Base-by-base conservation (phyloP, 352 stramenopile species). In the Peronospora tabacina region DNA sequence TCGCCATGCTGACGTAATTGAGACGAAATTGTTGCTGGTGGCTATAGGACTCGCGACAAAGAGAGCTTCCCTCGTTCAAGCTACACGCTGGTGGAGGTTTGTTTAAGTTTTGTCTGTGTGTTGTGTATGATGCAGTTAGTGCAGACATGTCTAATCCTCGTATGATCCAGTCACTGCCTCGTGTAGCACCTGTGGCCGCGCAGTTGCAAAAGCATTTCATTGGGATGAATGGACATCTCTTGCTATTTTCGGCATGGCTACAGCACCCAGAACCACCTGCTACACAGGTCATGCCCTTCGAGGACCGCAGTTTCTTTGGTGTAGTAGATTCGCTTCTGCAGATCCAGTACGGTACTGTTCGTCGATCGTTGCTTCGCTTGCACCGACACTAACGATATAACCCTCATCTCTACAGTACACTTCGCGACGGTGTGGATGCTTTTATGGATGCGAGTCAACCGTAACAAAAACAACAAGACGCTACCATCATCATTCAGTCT, bases 61-160 rank as follows among this genome's bases (percentile, higher is more conserved):
- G 78, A 90, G 15, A 90, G 78, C 52, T 90, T 87, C 46, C 78
- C 78, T 0, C 72, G 75, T 13, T 90, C 78, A 2, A 85, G 72
- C 35, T 90, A 87, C 58, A 90, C 78, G 13, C 52, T 75, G 45
- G 50, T 86, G n/a, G 63, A 84, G 43, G 78, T 86, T 50, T 40
- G 2, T 15, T 2, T 20, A 8, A 17, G 7, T 5, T 30, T 0
- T 6, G 5, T 20, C 44, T 22, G 4, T n/a, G 7, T 22, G 13
- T 9, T 15, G 16, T 3, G n/a, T n/a, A n/a, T 37, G 16, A 11
- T 24, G 43, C 6, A 41, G 7, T 15, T 7, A 19, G n/a, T 41
- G 35, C 17, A 20, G 11, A 8, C 8, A 20, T 20, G 16, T 6
- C 16, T 24, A 17, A 17, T 32, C 7, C 22, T 36, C 28, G 5